These are phyloP conservation scores for Asclepias syriaca DNA, from an alignment of 257 asterid genomes.

Conservation along the genomic window DNA sequence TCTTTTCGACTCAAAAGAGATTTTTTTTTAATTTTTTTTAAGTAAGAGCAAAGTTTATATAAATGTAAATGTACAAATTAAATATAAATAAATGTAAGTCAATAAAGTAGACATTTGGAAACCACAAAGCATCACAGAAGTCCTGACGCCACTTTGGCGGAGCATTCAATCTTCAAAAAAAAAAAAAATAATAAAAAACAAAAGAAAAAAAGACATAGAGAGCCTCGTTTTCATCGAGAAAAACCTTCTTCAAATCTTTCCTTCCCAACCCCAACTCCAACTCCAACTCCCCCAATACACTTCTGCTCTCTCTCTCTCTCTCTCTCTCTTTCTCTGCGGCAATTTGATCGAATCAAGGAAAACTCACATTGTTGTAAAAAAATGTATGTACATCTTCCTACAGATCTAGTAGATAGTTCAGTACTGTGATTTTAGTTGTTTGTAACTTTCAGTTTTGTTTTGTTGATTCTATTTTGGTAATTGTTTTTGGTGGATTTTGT, in stretches of 20 bases:
- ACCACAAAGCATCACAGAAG: not conserved
- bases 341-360: constrained; percentile 2
- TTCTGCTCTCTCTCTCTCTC: not conserved
- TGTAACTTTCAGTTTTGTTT: not conserved
- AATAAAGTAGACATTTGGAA: too few relatives aligned
- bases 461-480: not conserved
- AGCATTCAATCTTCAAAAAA: constrained; percentile 14
- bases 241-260: constrained; percentile 19
- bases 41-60: too few relatives aligned
- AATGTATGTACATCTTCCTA: constrained; percentile 2
- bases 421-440: not conserved
- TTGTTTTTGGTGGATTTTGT: not conserved
- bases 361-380: constrained; percentile 1
- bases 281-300: not conserved
- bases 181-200: too few relatives aligned
- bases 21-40: too few relatives aligned
- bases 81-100: too few relatives aligned
- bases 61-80: too few relatives aligned
- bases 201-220: too few relatives aligned
- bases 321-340: constrained; percentile 3
- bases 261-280: not conserved
- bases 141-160: constrained; percentile 24
- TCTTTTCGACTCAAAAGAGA: too few relatives aligned
- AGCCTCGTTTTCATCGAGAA: constrained; percentile 35
- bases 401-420: not conserved